phyloP scores from a whole-genome alignment of 1,284 basidiomycete genomes.

The Rhodotorula sp. region DNA sequence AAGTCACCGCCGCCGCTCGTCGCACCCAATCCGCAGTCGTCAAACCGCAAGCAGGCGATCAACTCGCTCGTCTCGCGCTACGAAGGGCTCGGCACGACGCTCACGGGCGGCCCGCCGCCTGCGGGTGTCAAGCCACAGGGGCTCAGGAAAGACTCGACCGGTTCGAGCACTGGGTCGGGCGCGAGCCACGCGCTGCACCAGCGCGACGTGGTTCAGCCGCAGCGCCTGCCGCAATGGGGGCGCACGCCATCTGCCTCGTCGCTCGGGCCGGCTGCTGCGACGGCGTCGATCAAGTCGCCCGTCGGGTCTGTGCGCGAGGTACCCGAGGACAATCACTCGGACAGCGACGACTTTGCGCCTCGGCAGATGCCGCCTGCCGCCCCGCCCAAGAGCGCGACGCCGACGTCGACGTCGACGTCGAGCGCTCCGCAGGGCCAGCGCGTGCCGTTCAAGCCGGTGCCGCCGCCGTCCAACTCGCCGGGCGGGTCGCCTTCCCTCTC shows the following conservation, averaged over 20 bases:
- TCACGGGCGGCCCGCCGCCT: conserved; percentile 24
- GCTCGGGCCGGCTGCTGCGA: background rate
- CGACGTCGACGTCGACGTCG: background rate
- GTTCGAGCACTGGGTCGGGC: conserved; percentile 4
- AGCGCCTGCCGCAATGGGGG: conserved; percentile 10
- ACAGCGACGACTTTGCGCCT: background rate
- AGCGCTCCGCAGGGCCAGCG: background rate
- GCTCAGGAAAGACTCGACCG: conserved; percentile 21
- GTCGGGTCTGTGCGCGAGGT: background rate
- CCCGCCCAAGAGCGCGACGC: conserved; percentile 12
- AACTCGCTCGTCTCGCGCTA: conserved; percentile 44
- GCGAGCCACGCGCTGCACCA: background rate
- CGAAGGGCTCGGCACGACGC: conserved; percentile 17
- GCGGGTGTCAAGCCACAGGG: conserved; percentile 14
- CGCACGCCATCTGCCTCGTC: too few species aligned
- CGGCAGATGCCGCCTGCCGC: background rate
- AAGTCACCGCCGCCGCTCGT: background rate
- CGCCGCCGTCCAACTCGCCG: conserved; percentile 12
- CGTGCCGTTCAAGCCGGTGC: conserved; percentile 34
- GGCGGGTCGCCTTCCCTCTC: conserved; percentile 5
- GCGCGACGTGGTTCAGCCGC: conserved; percentile 4
- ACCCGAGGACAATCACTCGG: background rate
- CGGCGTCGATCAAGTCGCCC: background rate
- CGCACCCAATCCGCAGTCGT: conserved; percentile 25
- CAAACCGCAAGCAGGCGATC: conserved; percentile 30